Evolutionary conservation across 352 stramenopile genomes (phyloP), one percentile per base, ranked within the genome.

Genomic region (Phytophthora idaei): DNA sequence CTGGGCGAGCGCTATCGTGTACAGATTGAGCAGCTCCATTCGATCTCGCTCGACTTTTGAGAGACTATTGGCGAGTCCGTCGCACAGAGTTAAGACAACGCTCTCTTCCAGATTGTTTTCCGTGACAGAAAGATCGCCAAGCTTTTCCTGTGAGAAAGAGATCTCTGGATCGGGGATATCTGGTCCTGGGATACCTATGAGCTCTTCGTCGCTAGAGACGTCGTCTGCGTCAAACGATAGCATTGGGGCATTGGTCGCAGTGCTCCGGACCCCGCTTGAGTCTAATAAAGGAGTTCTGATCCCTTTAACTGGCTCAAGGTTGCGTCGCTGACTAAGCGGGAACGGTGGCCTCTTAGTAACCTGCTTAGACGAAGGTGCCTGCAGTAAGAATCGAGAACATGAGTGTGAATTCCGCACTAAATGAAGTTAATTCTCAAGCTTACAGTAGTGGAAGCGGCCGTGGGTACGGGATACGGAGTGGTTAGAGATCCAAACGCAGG

Each of bases 131-230:
- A 92, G 45, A 61, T 87, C 85, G n/a, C 76, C 75, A 11, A 90
- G 57, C 52, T 87, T 89, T 39, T 90, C 77, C 57, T 91, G 80
- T 0, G 82, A 93, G 31, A 87, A 75, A 1, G 84, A 90, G 15
- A 93, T 79, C 25, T 84, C 77, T 14, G 81, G 74, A 32, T 90
- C 78, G 0, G 59, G 60, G 14, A 79, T 69, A 28, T 79, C 71
- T 12, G 63, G 67, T 5, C 42, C 71, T 39, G 71, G 71, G 54
- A 78, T 78, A 44, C 83, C 73, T 12, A 72, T 71, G 11, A 90
- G 73, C 11, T 92, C 83, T 68, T 92, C 78, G 36, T 89, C 83
- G 42, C 77, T 89, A 1, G 80, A 91, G 17, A 75, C 65, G 8
- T 73, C 65, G 17, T 67, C 63, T 25, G 60, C 58, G 36, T 69